Base-by-base conservation (phyloP, 768 basidiomycete species). In the Amanita rubescens region DNA sequence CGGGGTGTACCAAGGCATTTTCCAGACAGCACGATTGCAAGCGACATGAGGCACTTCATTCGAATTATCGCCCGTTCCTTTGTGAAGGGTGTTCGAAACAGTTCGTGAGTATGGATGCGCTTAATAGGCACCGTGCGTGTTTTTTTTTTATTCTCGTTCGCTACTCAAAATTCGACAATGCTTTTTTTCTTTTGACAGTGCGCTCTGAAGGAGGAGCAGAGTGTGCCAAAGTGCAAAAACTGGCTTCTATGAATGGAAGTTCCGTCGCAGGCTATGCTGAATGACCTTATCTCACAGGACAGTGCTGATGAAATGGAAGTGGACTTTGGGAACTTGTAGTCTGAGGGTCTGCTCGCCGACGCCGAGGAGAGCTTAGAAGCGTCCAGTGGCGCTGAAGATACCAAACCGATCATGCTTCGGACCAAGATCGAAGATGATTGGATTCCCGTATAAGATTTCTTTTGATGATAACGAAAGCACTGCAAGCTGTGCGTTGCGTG, bases 11-110 rank as follows among this genome's bases (percentile, higher is more conserved):
- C 24, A 95, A 96, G 70, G 91, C 94, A 20, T 94, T 96, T 58
- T 93, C 90, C 24, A 71, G 94, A 53, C 91, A 95, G 66, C 94
- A 96, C 62, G 94, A 98, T 66, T 96, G 94, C 70, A 97, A 95
- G 65, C 81, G 94, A 2, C 95, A 98, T 61, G 94, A 96, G 68
- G 87, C 94, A 59, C 75, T 98, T 38, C 94, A 98, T 66, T 84
- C 90, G 54, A 94, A 95, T 60, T 87, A 92, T 62, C 74, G 94
- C 20, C 93, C 94, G 57, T 95, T 94, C 66, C 87, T 81, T 11
- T 98, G 95, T 62, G 90, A 94, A 8, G 94, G 92, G 41, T 98
- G 94, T 65, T 78, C 80, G 60, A 90, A 94, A 74, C 90, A 85
- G 60, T 98, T 98, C 74, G 94, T 93, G 32, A 69, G 94, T 55